These are phyloP conservation scores for Breviolum minutum DNA, from an alignment of 73 alveolate species.

Conservation along the genomic window DNA sequence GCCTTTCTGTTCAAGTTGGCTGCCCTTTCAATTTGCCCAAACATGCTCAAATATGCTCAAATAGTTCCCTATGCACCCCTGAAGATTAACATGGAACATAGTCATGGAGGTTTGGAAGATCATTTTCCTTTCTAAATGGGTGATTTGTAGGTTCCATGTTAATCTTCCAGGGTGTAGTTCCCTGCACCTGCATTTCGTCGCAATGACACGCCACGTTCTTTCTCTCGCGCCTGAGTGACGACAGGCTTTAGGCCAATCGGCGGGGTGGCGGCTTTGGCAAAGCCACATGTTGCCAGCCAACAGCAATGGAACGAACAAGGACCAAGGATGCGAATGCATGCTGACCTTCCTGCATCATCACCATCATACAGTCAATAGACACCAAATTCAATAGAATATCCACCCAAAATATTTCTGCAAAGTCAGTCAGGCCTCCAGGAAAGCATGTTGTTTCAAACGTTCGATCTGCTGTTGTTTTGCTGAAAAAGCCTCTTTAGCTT, in stretches of 20 bases:
- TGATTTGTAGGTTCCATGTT: too few relatives aligned
- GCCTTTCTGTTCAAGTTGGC: too few relatives aligned
- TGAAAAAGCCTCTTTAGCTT: slow-evolving; percentile 37
- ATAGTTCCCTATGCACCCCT: too few relatives aligned
- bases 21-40: too few relatives aligned
- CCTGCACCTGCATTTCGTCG: neutral
- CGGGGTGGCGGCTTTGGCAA: neutral
- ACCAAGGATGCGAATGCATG: neutral
- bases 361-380: too few relatives aligned
- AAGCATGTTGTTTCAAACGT: slow-evolving; percentile 30
- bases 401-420: too few relatives aligned
- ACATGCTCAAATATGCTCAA: too few relatives aligned
- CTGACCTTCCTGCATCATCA: neutral
- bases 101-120: too few relatives aligned
- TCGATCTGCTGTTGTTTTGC: slow-evolving; percentile 54
- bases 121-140: too few relatives aligned
- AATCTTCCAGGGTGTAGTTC: neutral
- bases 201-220: slow-evolving; percentile 7
- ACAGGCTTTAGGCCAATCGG: too few relatives aligned
- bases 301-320: neutral
- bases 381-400: too few relatives aligned
- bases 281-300: neutral
- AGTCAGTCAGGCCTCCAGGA: neutral
- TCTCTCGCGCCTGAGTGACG: slow-evolving; percentile 8
- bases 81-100: too few relatives aligned